Evolutionary conservation across 2,329 filamentous ascomycete genomes (phyloP).

Genomic region (Aspergillus quadricinctus): DNA sequence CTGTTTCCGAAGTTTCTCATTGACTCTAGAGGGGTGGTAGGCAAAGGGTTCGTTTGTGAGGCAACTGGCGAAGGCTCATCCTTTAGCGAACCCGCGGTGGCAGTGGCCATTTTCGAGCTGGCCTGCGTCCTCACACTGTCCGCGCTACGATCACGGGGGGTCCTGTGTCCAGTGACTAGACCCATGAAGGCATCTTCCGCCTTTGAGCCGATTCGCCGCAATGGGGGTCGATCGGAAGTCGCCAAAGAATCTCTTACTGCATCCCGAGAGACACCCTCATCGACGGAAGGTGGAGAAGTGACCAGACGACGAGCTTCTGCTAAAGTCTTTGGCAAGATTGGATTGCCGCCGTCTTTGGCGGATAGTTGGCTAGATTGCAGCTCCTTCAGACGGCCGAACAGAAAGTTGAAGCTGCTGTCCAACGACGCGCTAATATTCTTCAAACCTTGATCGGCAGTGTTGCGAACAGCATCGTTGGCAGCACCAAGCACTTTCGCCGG

Average conservation of each 20-base stretch:
- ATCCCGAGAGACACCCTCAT: conserved; percentile 48
- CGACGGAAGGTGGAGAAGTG: conserved; percentile 46
- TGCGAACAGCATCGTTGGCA: conserved; percentile 79
- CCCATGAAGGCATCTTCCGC: conserved; percentile 65
- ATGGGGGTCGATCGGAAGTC: conserved; percentile 28
- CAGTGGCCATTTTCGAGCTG: conserved; percentile 40
- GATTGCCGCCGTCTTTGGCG: conserved; percentile 34
- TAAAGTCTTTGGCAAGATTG: conserved; percentile 75
- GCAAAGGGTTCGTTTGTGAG: conserved; percentile 17
- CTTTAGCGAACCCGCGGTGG: conserved; percentile 16
- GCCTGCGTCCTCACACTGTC: conserved; percentile 55
- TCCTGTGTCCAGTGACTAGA: conserved; percentile 64
- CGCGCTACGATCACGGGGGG: conserved; percentile 65
- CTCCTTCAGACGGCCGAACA: conserved; percentile 83
- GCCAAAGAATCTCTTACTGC: conserved; percentile 42
- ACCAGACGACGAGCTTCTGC: conserved; percentile 91
- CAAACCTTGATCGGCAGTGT: conserved; percentile 82
- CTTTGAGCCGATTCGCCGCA: conserved; percentile 34
- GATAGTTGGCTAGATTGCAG: conserved; percentile 46
- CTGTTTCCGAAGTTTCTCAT: conserved; percentile 76
- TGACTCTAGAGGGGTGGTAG: conserved; percentile 66
- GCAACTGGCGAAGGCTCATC: conserved; percentile 15
- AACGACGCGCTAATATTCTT: conserved; percentile 89
- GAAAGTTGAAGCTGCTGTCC: conserved; percentile 88
- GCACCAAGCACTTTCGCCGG: conserved; percentile 76